Base-by-base conservation (phyloP, 2,329 filamentous ascomycete species). In the Aspergillus novofumigatus region DNA sequence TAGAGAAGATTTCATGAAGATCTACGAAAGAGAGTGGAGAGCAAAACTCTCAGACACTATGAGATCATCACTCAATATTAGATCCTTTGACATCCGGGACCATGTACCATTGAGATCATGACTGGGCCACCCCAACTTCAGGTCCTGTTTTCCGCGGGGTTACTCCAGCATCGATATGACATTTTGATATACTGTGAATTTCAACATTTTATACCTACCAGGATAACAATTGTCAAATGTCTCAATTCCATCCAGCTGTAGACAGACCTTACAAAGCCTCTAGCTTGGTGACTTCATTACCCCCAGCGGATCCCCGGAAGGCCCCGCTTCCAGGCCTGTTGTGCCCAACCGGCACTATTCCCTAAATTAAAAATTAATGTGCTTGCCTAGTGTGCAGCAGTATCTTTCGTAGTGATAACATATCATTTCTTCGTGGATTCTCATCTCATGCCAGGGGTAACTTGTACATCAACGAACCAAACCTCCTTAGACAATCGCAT, bases 211-310 rank as follows among this genome's bases (percentile, higher is more conserved):
- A 38, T 38, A 38, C 32, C 32, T 35, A 14, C 32, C 32, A 35
- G 2, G 14, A 14, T 3, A 10, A 17, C 32, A 14, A 14, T 35
- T 35, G 32, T 14, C 32, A 17, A 35, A 35, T 14, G 14, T 35
- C 32, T 14, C 32, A 6, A 35, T 35, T 35, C 11, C 32, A 5
- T 35, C 32, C 32, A 17, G 4, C 32, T 6, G 14, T 17, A 35
- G 32, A 25, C 7, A 17, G 32, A 25, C 11, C 35, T 4, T 44
- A 35, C 44, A 28, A 7, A 14, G 45, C 11, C 51, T 52, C 32
- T 8, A 25, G 3, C 20, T 32, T 29, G 20, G 58, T 62, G 60
- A 62, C 60, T 60, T 62, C 60, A 62, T 62, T 57, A 59, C 26
- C 29, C 29, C 25, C 51, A 11, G 28, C 35, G 53, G 56, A 58